phyloP scores from a whole-genome alignment of 768 basidiomycete genomes.

The Naganishia friedmannii region DNA sequence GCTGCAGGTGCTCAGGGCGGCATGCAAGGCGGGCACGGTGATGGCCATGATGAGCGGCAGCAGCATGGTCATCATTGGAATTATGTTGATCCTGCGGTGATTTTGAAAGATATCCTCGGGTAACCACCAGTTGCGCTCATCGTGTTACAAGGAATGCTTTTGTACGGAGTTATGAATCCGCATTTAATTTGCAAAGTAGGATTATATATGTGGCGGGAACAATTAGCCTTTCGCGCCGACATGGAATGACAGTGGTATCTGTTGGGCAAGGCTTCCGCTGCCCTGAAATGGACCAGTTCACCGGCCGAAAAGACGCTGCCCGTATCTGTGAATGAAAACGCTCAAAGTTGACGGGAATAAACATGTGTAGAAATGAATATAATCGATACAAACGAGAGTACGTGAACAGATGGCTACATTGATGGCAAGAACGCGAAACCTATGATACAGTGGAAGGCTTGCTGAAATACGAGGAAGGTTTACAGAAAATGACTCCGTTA shows the following conservation, averaged over 20 bases:
- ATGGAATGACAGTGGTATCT: too few species aligned
- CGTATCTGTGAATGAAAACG: too few species aligned
- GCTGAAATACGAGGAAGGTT: neutral
- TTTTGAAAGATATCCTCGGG: conserved; percentile 27
- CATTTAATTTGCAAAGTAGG: too few species aligned
- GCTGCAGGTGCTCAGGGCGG: conserved; percentile 2
- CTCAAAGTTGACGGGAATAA: too few species aligned
- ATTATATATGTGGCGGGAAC: too few species aligned
- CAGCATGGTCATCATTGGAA: conserved; percentile 26
- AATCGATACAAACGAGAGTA: conserved; percentile 4
- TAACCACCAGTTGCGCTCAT: neutral
- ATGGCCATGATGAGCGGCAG: too few species aligned
- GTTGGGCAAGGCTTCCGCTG: too few species aligned
- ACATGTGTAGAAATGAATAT: neutral
- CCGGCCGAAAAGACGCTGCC: too few species aligned
- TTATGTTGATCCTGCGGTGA: conserved; percentile 30
- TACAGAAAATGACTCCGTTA: neutral
- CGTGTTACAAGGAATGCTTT: too few species aligned
- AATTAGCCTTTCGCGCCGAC: too few species aligned
- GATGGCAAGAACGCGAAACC: neutral
- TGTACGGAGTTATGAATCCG: too few species aligned
- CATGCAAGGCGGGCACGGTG: neutral
- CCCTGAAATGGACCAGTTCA: too few species aligned
- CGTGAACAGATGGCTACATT: neutral
- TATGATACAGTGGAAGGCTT: neutral